Evolutionary conservation across 177 flowering plant genomes (phyloP).

Genomic region (Vitis hybrid): DNA sequence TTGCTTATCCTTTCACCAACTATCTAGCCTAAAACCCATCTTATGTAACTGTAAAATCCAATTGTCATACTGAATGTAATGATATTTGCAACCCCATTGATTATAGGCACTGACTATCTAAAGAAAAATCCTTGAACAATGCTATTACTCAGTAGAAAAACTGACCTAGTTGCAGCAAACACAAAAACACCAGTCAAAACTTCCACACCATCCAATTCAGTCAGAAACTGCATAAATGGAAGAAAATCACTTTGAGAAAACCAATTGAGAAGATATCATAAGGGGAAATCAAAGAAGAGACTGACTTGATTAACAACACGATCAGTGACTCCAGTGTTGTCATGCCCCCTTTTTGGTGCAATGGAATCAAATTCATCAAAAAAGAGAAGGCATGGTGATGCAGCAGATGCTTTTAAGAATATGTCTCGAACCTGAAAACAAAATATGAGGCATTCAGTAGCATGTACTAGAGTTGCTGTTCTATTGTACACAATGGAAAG

Average conservation of each 20-base stretch:
- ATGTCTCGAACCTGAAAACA: slow-evolving; percentile 86
- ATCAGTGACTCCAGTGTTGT: slow-evolving; percentile 98
- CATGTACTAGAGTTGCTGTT: neutral
- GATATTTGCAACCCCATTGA: neutral
- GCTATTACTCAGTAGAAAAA: neutral
- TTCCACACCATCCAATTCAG: slow-evolving; percentile 98
- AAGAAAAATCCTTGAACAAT: neutral
- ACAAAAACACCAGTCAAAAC: slow-evolving; percentile 93
- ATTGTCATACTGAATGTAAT: no score
- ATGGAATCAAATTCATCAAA: slow-evolving; percentile 99
- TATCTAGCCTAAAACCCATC: no score
- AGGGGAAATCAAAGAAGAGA: slow-evolving; percentile 10
- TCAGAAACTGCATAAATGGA: slow-evolving; percentile 59
- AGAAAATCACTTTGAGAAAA: neutral
- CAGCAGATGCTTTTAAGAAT: slow-evolving; percentile 91
- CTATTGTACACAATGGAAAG: neutral
- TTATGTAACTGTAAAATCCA: no score
- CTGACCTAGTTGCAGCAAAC: slow-evolving; percentile 96
- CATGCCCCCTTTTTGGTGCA: slow-evolving; percentile 99
- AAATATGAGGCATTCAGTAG: neutral
- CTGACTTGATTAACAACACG: slow-evolving; percentile 96
- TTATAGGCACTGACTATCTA: neutral
- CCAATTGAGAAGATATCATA: neutral
- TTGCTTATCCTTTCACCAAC: no score
- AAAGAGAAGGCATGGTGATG: slow-evolving; percentile 94